These are phyloP conservation scores for Ophiostoma montium DNA, from an alignment of 2,329 filamentous ascomycete species.

Conservation along the genomic window DNA sequence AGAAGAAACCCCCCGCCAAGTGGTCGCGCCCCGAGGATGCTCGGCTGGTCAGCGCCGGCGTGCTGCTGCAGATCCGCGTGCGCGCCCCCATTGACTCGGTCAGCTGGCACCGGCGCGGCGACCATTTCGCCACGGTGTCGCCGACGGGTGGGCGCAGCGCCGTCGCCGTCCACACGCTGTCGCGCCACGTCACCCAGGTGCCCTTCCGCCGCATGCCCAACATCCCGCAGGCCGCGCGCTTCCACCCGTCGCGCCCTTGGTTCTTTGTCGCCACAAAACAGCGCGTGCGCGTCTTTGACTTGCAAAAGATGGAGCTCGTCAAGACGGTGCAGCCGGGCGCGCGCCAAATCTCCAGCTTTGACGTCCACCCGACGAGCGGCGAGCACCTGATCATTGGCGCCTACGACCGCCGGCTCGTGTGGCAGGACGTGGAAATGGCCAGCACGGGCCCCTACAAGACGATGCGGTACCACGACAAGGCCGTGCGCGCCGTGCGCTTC, in stretches of 20 bases:
- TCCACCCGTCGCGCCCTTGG: slow-evolving; percentile 83
- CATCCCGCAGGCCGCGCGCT: slow-evolving; percentile 73
- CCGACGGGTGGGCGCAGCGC: slow-evolving; percentile 64
- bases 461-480: slow-evolving; percentile 83
- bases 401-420: slow-evolving; percentile 84
- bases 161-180: slow-evolving; percentile 87
- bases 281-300: slow-evolving; percentile 83
- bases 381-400: slow-evolving; percentile 91
- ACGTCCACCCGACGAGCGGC: slow-evolving; percentile 71
- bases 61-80: slow-evolving; percentile 69
- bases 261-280: slow-evolving; percentile 96
- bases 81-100: slow-evolving; percentile 73
- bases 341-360: slow-evolving; percentile 83
- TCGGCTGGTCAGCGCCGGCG: slow-evolving; percentile 60
- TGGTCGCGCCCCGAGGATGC: slow-evolving; percentile 70
- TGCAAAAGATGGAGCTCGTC: slow-evolving; percentile 79
- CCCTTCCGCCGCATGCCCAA: slow-evolving; percentile 72
- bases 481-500: slow-evolving; percentile 78
- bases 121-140: slow-evolving; percentile 87
- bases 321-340: slow-evolving; percentile 90
- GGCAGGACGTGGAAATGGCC: slow-evolving; percentile 93
- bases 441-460: slow-evolving; percentile 79
- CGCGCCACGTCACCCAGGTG: slow-evolving; percentile 86
- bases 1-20: slow-evolving; percentile 60
- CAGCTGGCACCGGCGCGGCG: slow-evolving; percentile 84